Base-by-base conservation (phyloP, 768 basidiomycete species). In the Macrolepiota albuminosa region DNA sequence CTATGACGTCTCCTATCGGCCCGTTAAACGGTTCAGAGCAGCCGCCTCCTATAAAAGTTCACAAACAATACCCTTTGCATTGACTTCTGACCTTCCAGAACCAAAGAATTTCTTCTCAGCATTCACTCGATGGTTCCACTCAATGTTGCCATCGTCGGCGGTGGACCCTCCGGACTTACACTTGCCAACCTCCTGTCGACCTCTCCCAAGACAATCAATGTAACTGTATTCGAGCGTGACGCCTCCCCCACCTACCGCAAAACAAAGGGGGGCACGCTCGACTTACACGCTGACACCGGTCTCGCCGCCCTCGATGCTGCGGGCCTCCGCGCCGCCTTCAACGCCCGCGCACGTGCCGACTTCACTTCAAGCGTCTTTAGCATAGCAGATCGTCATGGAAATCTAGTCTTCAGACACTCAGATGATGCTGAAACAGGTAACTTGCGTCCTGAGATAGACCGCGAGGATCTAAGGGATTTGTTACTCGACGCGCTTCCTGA, bases 231-330 rank as follows among this genome's bases (percentile, higher is more conserved):
- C 49, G 71, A 72, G 43, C 64, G 64, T 45, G 70, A 72, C 24
- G 33, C 39, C 24, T 68, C 65, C 36, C 49, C 57, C 9, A 42
- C 56, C 36, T 50, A 63, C 10, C 69, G 70, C 14, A 55, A 46
- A 24, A 61, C 55, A 26, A 68, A 70, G 45, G 70, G 70, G 31
- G 68, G 71, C 24, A 66, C 66, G 21, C 68, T 72, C 49, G 70
- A 72, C 60, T 58, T 72, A 34, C 70, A 69, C 53, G 21, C 49
- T n/a, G 58, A 64, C 42, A 66, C 68, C 4, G 69, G 71, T 13
- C 70, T 68, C 50, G 60, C 52, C 13, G 71, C 68, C 6, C 56
- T 72, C 14, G 56, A 61, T 13, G 64, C 60, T 33, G 70, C 69
- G 3, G 70, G 69, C n/a, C 66, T 72, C 4, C 55, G 65, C 29